Conservation (phyloP, 768 basidiomycete species). For the Zangia roseola region DNA sequence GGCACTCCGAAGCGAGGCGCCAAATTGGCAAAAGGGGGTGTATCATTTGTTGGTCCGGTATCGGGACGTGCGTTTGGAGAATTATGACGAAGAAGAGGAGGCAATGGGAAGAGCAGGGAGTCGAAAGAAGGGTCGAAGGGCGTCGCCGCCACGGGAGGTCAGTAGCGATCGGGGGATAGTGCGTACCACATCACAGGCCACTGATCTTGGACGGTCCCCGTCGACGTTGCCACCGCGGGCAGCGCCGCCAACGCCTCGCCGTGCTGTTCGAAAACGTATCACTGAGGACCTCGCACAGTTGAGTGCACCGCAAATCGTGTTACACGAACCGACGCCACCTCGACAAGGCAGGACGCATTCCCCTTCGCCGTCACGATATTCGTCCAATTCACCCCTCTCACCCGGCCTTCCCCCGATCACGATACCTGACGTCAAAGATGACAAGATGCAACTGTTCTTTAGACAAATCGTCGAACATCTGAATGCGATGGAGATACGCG, state of each 20-base stretch:
- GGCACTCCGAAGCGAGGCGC: constrained; percentile 61
- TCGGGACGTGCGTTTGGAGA: constrained; percentile 69
- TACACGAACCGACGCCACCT: constrained; percentile 28
- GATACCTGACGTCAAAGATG: constrained; percentile 71
- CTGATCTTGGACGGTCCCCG: constrained; percentile 28
- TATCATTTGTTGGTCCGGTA: constrained; percentile 90
- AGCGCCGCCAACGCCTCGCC: constrained; percentile 60
- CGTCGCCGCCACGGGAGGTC: constrained; percentile 29
- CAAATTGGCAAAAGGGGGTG: constrained; percentile 95
- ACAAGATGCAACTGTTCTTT: constrained; percentile 80
- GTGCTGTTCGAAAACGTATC: constrained; percentile 40
- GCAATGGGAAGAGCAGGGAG: constrained; percentile 32
- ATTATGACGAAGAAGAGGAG: constrained; percentile 72
- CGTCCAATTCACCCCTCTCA: constrained; percentile 30
- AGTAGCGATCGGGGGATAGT: constrained; percentile 18
- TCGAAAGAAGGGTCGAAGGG: constrained; percentile 34
- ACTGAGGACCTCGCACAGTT: constrained; percentile 16
- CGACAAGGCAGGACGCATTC: constrained; percentile 18
- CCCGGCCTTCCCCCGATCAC: constrained; percentile 48
- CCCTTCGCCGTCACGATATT: constrained; percentile 25
- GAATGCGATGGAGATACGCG: constrained; percentile 64
- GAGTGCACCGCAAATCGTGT: constrained; percentile 23
- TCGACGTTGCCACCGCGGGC: constrained; percentile 51
- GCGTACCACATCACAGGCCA: constrained; percentile 25
- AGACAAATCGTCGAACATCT: constrained; percentile 82